Base-by-base conservation (phyloP, 495 filamentous ascomycete genomes). In the Saxispiralis lemnorum region DNA sequence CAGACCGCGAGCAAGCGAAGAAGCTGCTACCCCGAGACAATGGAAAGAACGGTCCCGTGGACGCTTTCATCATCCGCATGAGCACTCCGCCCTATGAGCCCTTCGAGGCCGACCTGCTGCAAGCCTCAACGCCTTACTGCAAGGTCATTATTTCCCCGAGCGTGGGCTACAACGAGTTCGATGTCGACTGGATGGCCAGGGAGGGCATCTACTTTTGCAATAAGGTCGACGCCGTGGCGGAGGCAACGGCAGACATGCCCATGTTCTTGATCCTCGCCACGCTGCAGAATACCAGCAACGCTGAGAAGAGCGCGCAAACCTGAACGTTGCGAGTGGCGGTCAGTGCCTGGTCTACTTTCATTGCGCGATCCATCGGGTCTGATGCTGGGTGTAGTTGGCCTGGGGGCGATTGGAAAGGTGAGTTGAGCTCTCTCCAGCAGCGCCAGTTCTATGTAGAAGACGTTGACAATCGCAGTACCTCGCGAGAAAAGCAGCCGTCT, bases 331-430 rank as follows among this genome's bases (percentile, higher is more conserved):
- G 47, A 55, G 18, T 55, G 66, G 39, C 54, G 69, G 54, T 76
- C 67, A 69, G 63, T 42, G 44, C 24, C 48, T 63, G 64, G 6
- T 61, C 78, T 15, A 75, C 72, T 21, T 11, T 38, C 44, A 2
- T 7, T 38, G 6, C 73, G 71, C 47, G 79, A 83, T 51, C 83
- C 83, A 7, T 63, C 75, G 45, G 72, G 70, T 12, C 86, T 87
- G 56, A 63, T 69, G 0, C 67, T 92, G 0, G 84, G 83, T 15
- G 76, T 93, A 51, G 69, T 89, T 51, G 85, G 85, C 1, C 86
- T 87, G 72, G 85, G 85, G 20, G 84, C 83, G 31, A 92, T 54
- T 37, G 51, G 51, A 6, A 49, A 46, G n/a, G n/a, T n/a, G n/a
- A n/a, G n/a, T n/a, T n/a, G n/a, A n/a, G n/a, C n/a, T n/a, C n/a